phyloP scores from a whole-genome alignment of 2,329 filamentous ascomycete genomes.

The Talaromyces marneffei region DNA sequence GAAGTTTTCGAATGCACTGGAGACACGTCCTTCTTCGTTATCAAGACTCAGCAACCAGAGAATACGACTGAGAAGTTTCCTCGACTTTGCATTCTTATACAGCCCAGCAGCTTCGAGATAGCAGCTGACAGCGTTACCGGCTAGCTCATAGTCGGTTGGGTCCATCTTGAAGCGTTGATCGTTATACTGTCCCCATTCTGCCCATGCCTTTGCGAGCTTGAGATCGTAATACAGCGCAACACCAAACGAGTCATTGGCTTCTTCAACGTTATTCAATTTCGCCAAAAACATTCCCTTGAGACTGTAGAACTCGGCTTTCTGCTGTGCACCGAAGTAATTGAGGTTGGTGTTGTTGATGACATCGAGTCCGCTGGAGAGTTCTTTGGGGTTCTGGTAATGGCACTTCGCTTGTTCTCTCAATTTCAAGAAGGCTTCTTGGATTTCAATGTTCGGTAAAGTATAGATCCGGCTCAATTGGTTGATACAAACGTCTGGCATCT shows the following conservation, averaged over 20 bases:
- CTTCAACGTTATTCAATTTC: conserved; percentile 82
- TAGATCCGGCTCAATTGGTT: conserved; percentile 96
- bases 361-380: conserved; percentile 86
- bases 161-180: conserved; percentile 94
- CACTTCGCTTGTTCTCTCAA: conserved; percentile 97
- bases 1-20: conserved; percentile 85
- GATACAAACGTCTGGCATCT: conserved; percentile 94
- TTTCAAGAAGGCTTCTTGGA: conserved; percentile 98
- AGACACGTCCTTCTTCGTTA: conserved; percentile 75
- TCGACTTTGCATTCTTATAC: conserved; percentile 94
- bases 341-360: conserved; percentile 99
- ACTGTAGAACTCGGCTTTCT: conserved; percentile 98
- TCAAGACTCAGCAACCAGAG: conserved; percentile 94
- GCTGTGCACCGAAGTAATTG: conserved; percentile 91
- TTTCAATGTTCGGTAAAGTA: conserved; percentile 97
- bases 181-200: conserved; percentile 98
- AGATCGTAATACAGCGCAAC: conserved; percentile 95
- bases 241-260: conserved; percentile 90
- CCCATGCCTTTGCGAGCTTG: conserved; percentile 93
- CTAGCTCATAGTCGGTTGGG: conserved; percentile 71
- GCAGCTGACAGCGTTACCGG: conserved; percentile 87
- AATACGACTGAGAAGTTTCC: conserved; percentile 87
- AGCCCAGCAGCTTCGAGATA: conserved; percentile 93
- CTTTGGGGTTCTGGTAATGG: conserved; percentile 91
- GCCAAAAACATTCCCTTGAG: conserved; percentile 99